Conservation (phyloP, 768 basidiomycete genomes). For the Nidularia sp. region DNA sequence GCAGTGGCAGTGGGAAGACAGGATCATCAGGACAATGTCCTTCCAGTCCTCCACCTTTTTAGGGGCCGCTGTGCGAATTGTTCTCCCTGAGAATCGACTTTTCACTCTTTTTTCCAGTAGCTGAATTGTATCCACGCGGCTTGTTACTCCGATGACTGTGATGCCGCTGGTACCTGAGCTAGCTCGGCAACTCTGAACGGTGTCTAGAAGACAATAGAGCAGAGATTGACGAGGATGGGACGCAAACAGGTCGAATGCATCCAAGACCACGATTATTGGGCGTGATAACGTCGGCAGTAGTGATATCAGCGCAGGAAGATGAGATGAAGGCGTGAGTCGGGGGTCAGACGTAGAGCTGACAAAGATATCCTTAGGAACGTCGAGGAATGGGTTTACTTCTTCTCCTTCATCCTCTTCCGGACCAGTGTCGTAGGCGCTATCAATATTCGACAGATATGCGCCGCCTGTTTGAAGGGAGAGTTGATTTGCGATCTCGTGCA, state of each 20-base stretch:
- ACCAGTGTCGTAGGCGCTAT: slow-evolving; percentile 23
- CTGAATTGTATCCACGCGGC: slow-evolving; percentile 83
- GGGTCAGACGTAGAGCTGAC: slow-evolving; percentile 18
- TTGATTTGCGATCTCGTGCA: slow-evolving; percentile 89
- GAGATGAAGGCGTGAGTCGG: slow-evolving; percentile 60
- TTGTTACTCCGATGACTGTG: slow-evolving; percentile 83
- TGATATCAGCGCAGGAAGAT: slow-evolving; percentile 71
- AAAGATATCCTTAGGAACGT: slow-evolving; percentile 15
- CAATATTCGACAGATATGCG: slow-evolving; percentile 40
- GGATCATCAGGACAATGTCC: slow-evolving; percentile 37
- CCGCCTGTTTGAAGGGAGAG: slow-evolving; percentile 73
- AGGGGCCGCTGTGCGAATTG: slow-evolving; percentile 72
- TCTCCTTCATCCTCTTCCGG: slow-evolving; percentile 28
- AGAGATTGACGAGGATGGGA: slow-evolving; percentile 89
- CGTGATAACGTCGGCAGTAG: slow-evolving; percentile 74
- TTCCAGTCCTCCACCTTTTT: slow-evolving; percentile 45
- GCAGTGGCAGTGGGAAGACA: slow-evolving; percentile 26
- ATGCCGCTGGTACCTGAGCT: slow-evolving; percentile 60
- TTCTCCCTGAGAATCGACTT: slow-evolving; percentile 92
- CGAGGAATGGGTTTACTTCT: slow-evolving; percentile 47
- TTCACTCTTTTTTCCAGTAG: slow-evolving; percentile 95
- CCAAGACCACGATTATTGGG: slow-evolving; percentile 81
- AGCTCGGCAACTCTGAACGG: slow-evolving; percentile 80
- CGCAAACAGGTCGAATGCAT: slow-evolving; percentile 92
- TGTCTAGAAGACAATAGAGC: slow-evolving; percentile 93